phyloP scores from a whole-genome alignment of 306 rosid species.

The Lablab purpureus region DNA sequence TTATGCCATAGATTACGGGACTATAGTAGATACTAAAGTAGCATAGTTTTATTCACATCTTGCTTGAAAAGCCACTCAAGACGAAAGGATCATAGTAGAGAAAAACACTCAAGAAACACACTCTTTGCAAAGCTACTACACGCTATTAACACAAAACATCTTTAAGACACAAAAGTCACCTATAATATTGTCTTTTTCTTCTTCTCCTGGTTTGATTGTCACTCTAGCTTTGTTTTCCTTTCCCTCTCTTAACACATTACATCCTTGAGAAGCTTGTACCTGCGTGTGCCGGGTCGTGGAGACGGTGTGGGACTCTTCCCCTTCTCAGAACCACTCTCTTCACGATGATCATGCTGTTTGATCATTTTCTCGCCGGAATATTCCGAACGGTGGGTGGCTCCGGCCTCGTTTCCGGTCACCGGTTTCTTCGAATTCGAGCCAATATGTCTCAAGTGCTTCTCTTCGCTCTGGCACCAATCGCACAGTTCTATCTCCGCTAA shows the following conservation, averaged over 20 bases:
- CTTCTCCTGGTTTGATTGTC: neutral
- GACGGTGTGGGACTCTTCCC: conserved; percentile 69
- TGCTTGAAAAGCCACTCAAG: conserved; percentile 44
- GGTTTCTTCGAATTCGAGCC: conserved; percentile 62
- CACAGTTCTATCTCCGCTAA: conserved; percentile 75
- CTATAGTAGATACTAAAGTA: conserved; percentile 35
- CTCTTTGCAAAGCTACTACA: conserved; percentile 49
- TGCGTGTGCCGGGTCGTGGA: conserved; percentile 80
- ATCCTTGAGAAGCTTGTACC: conserved; percentile 99
- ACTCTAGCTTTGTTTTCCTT: neutral
- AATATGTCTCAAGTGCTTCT: conserved; percentile 56
- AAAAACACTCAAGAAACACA: conserved; percentile 43
- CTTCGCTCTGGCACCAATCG: conserved; percentile 95
- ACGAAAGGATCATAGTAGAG: conserved; percentile 11
- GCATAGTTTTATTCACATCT: conserved; percentile 69
- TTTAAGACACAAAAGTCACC: conserved; percentile 40
- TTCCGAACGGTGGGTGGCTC: conserved; percentile 64
- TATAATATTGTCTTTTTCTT: neutral
- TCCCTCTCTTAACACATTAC: conserved; percentile 75
- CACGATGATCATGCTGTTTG: conserved; percentile 67
- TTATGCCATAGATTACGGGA: conserved; percentile 39
- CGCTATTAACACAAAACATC: conserved; percentile 49
- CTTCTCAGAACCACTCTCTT: conserved; percentile 59
- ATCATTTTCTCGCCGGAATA: conserved; percentile 70
- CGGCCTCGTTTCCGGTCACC: conserved; percentile 43